Evolutionary conservation across 441 rosid genomes (phyloP), one percentile per base, ranked within the genome.

Genomic region (Pelargonium cotyledonis): DNA sequence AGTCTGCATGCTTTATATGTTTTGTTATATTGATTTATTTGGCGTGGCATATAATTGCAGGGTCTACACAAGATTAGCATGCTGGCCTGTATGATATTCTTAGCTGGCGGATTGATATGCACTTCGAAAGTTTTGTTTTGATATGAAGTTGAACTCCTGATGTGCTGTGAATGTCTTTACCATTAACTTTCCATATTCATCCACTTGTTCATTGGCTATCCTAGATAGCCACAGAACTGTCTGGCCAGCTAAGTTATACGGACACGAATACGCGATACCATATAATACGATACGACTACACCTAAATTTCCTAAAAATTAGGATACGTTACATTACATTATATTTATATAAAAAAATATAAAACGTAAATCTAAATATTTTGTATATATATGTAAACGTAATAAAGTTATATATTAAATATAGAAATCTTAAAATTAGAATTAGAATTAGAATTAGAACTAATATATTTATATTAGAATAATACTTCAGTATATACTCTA

Each of bases 11-110:
- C 80, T 72, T 75, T 73, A 73, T 83, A 72, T 74, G 72, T 73
- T 68, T 70, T 77, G 79, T 79, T 66, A 76, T 80, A 82, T 84
- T 89, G 89, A 85, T 89, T 72, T 43, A 75, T 84, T 87, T 87
- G 92, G 92, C 83, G 80, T 85, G 91, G 65, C 88, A 80, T 80
- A 84, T 73, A 84, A 87, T 87, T 89, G 90, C 92, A 85, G 95
- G 90, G 82, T 78, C 70, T 80, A 67, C 80, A 76, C 90, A 82
- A 83, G 90, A 78, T 80, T 89, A 85, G 83, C 82, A 71, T 85
- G 91, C 86, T 83, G 81, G 26, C 81, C 75, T 85, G 71, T 82
- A 66, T 87, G 88, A 87, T 82, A 80, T 72, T 82, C 79, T 85
- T 87, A 82, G 85, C 90, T 83, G 95, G 88, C 77, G 84, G 92